Evolutionary conservation across 139 green algal species (phyloP), one percentile per base, ranked within the genome.

Genomic region (Trebouxia sp.): DNA sequence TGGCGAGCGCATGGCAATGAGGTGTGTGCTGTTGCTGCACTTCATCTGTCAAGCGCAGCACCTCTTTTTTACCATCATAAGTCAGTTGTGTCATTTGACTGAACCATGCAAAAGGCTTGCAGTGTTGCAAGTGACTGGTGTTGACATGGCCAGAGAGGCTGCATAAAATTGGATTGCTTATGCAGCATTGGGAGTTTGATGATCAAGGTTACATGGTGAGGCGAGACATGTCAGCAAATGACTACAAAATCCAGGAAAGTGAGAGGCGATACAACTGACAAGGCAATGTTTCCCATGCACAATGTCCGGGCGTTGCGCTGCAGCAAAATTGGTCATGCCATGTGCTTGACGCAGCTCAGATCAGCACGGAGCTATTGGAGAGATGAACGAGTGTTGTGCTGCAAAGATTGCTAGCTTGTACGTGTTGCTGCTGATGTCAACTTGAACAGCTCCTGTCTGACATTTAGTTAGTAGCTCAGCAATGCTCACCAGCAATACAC

Each of bases 1-100:
- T 90, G 67, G 48, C 53, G 89, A 11, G 83, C 88, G 3, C 83
- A 93, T 77, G 89, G 89, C 35, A 93, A 93, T 67, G 89, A 84
- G 80, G 55, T 77, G 38, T 50, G 38, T 6, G 0, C 75, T 53
- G 20, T 30, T 12, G 26, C 0, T 35, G 0, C 69, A 35, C n/a
- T 56, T 22, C n/a, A 35, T 9, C 66, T 50, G 17, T 62, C 75
- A 42, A 39, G 56, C 37, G 17, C n/a, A 20, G 55, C 26, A 45
- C 37, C 7, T 75, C 47, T 7, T 28, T 66, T 4, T 26, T 26
- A 17, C 11, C 47, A 48, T 45, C 11, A 15, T 8, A 48, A 35
- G 28, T 67, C 30, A 15, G 0, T 48, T 28, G 75, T 6, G 5
- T 62, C 4, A 24, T 42, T n/a, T 78, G 38, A 62, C 70, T 26